Conservation (phyloP, 2,329 filamentous ascomycete species). For the Cladosporium cucumerinum region DNA sequence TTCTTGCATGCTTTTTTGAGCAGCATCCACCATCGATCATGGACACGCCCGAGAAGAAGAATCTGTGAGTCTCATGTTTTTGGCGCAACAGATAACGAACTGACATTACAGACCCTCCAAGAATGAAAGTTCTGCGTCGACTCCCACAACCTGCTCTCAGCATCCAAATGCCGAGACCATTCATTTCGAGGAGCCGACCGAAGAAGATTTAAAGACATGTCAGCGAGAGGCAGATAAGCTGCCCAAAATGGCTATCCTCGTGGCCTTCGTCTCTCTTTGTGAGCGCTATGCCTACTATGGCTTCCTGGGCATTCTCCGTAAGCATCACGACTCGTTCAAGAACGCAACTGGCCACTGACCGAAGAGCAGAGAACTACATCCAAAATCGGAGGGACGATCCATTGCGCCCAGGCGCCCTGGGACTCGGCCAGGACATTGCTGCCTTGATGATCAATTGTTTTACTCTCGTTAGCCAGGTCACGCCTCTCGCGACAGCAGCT, state of each 20-base stretch:
- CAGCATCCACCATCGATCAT: background rate
- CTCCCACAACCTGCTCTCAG: background rate
- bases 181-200: background rate
- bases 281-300: conserved; percentile 47
- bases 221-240: conserved; percentile 39
- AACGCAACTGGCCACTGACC: background rate
- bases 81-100: background rate
- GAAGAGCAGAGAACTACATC: background rate
- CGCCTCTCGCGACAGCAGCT: conserved; percentile 45
- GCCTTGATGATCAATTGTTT: conserved; percentile 48
- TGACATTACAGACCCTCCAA: background rate
- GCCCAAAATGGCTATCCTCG: conserved; percentile 44
- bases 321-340: background rate
- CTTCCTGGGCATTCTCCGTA: conserved; percentile 34
- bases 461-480: conserved; percentile 41
- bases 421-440: background rate
- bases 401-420: background rate
- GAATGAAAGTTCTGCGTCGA: background rate
- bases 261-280: conserved; percentile 48
- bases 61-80: background rate
- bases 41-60: background rate
- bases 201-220: background rate
- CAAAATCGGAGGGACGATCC: background rate
- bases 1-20: background rate
- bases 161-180: too few species aligned